Conservation (phyloP, 208 protist genomes). For the Acanthamoeba sp. region DNA sequence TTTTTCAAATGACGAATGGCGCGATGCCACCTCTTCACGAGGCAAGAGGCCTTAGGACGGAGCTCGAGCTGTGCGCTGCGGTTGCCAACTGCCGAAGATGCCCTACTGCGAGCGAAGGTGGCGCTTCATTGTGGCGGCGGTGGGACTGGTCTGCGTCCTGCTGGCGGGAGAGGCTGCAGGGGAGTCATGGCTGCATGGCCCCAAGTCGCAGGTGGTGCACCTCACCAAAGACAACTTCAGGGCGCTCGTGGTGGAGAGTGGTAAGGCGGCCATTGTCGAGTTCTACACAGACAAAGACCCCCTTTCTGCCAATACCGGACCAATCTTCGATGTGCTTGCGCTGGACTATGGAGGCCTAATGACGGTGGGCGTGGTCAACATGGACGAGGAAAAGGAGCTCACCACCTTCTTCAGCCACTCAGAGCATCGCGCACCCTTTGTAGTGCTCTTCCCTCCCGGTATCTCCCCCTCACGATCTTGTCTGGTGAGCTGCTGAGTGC, state of each 20-base stretch:
- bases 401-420: conserved; percentile 15
- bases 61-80: too few species aligned
- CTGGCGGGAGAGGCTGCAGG: too few species aligned
- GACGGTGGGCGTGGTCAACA: not conserved
- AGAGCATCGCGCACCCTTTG: not conserved
- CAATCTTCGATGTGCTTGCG: conserved; percentile 49
- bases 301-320: not conserved
- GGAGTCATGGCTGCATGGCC: not conserved
- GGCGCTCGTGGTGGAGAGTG: conserved; percentile 25
- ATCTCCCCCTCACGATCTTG: not conserved
- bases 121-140: too few species aligned
- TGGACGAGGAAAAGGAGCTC: conserved; percentile 53
- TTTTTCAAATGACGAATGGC: too few species aligned
- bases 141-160: too few species aligned
- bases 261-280: conserved; percentile 15
- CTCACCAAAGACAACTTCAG: conserved; percentile 44
- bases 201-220: conserved; percentile 18
- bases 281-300: not conserved
- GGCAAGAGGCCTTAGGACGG: too few species aligned
- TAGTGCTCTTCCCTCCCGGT: conserved; percentile 8
- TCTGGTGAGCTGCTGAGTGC: too few species aligned
- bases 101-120: too few species aligned
- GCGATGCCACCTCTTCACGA: too few species aligned
- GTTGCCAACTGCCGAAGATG: too few species aligned
- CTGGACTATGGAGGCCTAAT: not conserved